These are phyloP conservation scores for Aureobasidium sp. DNA, from an alignment of 2,329 filamentous ascomycete genomes.

Conservation along the genomic window DNA sequence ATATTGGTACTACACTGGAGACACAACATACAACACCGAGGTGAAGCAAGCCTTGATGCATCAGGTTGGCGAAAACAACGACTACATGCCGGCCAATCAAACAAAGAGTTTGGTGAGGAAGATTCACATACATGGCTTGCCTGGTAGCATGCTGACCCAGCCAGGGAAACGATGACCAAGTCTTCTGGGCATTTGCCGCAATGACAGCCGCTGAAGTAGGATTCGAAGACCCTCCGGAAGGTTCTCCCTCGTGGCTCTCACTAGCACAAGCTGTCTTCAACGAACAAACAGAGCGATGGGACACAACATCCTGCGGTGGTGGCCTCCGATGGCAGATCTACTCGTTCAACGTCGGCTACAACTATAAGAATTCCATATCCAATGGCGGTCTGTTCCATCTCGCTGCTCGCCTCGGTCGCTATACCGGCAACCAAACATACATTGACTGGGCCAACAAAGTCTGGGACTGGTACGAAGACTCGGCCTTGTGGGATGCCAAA, in stretches of 20 bases:
- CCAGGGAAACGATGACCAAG: slow-evolving; percentile 49
- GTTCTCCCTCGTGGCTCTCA: slow-evolving; percentile 55
- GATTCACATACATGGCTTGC: not conserved
- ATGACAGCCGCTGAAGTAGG: slow-evolving; percentile 71
- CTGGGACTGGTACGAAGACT: slow-evolving; percentile 48
- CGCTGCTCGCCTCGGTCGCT: slow-evolving; percentile 61
- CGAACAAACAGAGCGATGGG: slow-evolving; percentile 64
- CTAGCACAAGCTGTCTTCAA: slow-evolving; percentile 75
- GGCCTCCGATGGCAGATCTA: slow-evolving; percentile 83
- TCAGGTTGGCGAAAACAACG: slow-evolving; percentile 48
- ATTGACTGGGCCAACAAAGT: slow-evolving; percentile 63
- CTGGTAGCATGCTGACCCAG: not conserved
- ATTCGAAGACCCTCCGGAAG: slow-evolving; percentile 55
- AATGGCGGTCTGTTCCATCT: slow-evolving; percentile 52
- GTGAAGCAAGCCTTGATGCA: slow-evolving; percentile 51
- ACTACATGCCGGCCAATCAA: slow-evolving; percentile 49
- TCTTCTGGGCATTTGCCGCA: slow-evolving; percentile 61
- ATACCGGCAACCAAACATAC: slow-evolving; percentile 73
- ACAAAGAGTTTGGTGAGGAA: slow-evolving; percentile 25
- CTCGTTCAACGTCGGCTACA: slow-evolving; percentile 60
- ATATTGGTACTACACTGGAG: slow-evolving; percentile 62
- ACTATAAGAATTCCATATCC: slow-evolving; percentile 50
- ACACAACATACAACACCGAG: slow-evolving; percentile 54
- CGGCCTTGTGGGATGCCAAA: slow-evolving; percentile 42
- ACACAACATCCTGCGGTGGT: slow-evolving; percentile 56